Conservation (phyloP, 169 alveolate genomes). For the Cryptosporidium meleagridis region DNA sequence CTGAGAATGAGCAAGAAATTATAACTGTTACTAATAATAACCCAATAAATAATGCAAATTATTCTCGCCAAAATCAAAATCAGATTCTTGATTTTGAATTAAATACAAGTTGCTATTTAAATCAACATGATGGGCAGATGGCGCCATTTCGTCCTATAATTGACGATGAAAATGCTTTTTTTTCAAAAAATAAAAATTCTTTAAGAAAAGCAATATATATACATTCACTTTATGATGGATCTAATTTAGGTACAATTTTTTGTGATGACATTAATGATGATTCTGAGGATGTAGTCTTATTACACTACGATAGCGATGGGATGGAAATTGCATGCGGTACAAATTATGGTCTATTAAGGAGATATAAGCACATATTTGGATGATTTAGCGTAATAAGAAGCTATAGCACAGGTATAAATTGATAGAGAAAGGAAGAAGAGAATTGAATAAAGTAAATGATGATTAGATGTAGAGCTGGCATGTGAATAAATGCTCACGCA, state of each 20-base stretch:
- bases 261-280: conserved; percentile 47
- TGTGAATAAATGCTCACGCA: background rate
- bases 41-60: background rate
- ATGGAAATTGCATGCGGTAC: conserved; percentile 75
- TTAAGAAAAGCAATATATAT: conserved; percentile 66
- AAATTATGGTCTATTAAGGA: conserved; percentile 50
- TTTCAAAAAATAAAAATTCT: conserved; percentile 4
- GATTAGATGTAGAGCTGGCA: background rate
- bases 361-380: conserved; percentile 50
- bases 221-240: conserved; percentile 61
- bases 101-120: background rate
- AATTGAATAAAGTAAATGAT: background rate
- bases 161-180: background rate
- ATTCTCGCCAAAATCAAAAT: background rate
- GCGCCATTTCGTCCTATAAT: conserved; percentile 44
- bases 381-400: background rate
- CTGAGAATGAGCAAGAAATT: conserved; percentile 37
- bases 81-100: background rate
- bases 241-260: conserved; percentile 25
- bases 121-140: conserved; percentile 20
- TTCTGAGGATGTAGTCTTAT: conserved; percentile 61
- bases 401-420: too few species aligned
- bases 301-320: conserved; percentile 72
- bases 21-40: background rate
- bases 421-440: background rate